phyloP scores from a whole-genome alignment of 2,329 filamentous ascomycete genomes.

The Fusarium devonianum region DNA sequence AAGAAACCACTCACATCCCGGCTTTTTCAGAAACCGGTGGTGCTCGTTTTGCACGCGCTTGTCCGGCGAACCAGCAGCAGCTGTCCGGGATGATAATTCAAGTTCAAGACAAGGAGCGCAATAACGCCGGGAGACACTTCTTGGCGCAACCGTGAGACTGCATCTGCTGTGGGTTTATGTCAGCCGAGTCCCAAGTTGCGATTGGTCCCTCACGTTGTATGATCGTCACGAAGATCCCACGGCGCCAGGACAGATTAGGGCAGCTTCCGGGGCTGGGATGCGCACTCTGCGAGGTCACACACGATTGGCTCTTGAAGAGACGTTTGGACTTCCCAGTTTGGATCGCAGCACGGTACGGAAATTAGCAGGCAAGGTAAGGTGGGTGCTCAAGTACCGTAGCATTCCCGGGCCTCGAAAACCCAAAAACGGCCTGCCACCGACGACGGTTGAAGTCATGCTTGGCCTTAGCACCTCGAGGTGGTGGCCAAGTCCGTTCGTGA shows the following conservation, averaged over 20 bases:
- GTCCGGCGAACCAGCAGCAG: constrained; percentile 12
- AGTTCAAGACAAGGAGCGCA: not conserved
- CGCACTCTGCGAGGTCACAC: constrained; percentile 16
- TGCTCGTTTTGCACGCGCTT: constrained; percentile 3
- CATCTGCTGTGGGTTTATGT: constrained; percentile 30
- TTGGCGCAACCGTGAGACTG: constrained; percentile 14
- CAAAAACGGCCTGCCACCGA: constrained; percentile 30
- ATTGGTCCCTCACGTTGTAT: constrained; percentile 45
- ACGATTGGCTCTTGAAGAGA: constrained; percentile 31
- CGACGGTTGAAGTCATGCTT: constrained; percentile 23
- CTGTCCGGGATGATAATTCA: constrained; percentile 11
- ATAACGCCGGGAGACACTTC: constrained; percentile 9
- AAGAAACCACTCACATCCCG: constrained; percentile 5
- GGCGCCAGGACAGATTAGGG: constrained; percentile 39
- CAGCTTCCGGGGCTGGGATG: constrained; percentile 33
- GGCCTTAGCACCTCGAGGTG: constrained; percentile 30
- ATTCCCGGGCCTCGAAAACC: constrained; percentile 18
- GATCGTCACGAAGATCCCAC: constrained; percentile 41
- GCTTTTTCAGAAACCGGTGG: not conserved
- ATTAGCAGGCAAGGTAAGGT: constrained; percentile 23
- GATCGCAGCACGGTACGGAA: constrained; percentile 19
- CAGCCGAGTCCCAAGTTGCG: constrained; percentile 42
- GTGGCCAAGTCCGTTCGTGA: no score
- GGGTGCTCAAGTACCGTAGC: constrained; percentile 15
- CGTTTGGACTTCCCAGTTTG: constrained; percentile 24